Conservation (phyloP, 352 stramenopile genomes). For the Phytophthora podocarpi region DNA sequence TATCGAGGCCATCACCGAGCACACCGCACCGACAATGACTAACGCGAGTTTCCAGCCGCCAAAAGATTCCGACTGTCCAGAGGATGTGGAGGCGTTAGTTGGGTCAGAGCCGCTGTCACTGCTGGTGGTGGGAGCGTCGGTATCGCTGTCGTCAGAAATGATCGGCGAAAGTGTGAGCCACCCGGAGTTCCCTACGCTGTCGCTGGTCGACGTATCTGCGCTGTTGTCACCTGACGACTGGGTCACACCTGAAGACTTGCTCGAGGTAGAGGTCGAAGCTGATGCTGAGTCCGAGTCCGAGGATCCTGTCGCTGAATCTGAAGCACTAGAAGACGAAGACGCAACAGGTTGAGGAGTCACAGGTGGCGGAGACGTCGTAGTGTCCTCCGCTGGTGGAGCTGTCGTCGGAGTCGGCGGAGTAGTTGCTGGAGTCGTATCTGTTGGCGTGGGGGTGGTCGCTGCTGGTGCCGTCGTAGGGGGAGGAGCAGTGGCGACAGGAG, state of each 20-base stretch:
- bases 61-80: conserved; percentile 25
- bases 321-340: conserved; percentile 13
- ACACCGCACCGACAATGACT: conserved; percentile 54
- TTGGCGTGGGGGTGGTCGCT: conserved; percentile 10
- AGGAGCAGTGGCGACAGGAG: conserved; percentile 9
- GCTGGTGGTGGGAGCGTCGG: background rate
- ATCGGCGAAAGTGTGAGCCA: conserved; percentile 46
- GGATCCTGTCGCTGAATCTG: conserved; percentile 10
- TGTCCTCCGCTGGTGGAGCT: background rate
- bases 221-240: conserved; percentile 3
- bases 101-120: conserved; percentile 13
- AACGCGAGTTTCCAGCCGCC: conserved; percentile 44
- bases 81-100: conserved; percentile 20
- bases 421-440: conserved; percentile 8
- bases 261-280: background rate
- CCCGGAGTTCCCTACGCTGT: conserved; percentile 19
- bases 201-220: conserved; percentile 3
- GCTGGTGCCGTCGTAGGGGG: conserved; percentile 11
- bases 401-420: conserved; percentile 15
- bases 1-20: conserved; percentile 49
- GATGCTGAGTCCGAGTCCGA: conserved; percentile 2
- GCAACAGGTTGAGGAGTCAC: conserved; percentile 11
- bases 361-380: background rate
- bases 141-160: conserved; percentile 19
- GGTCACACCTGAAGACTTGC: conserved; percentile 1